Evolutionary conservation across 768 basidiomycete genomes (phyloP), one percentile per base, ranked within the genome.

Genomic region (Clavulina sp.): DNA sequence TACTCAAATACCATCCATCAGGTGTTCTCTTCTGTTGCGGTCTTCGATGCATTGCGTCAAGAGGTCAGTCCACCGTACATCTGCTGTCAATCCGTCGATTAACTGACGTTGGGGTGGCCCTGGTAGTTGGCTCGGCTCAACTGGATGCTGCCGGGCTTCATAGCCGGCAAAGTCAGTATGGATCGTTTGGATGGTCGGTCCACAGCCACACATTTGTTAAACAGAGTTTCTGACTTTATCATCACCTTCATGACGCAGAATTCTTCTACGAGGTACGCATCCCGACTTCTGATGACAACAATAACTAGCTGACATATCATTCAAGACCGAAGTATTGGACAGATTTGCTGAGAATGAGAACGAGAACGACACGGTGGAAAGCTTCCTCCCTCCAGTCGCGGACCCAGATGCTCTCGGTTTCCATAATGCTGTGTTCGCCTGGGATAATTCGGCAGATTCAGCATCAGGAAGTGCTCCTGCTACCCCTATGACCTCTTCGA

Each of bases 41-140:
- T 82, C 30, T 83, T 84, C 58, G 73, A 77, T 46, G 68, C 78
- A 55, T 62, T 84, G 28, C 70, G 76, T 28, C 66, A 68, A 2
- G 74, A 76, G 30, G 32, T 55, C n/a, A n/a, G n/a, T n/a, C n/a
- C n/a, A n/a, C n/a, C n/a, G n/a, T n/a, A n/a, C n/a, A n/a, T n/a
- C n/a, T 30, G 54, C 18, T n/a, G n/a, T n/a, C n/a, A n/a, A n/a
- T n/a, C n/a, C n/a, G n/a, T n/a, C n/a, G n/a, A n/a, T n/a, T n/a
- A n/a, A n/a, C n/a, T n/a, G n/a, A n/a, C n/a, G n/a, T n/a, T n/a
- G n/a, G n/a, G n/a, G n/a, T n/a, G n/a, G n/a, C n/a, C n/a, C n/a
- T n/a, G n/a, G n/a, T n/a, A n/a, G n/a, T n/a, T n/a, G n/a, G n/a
- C n/a, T 23, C 19, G 49, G 9, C 41, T 21, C 19, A 21, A 5